Evolutionary conservation across 1,284 basidiomycete species (phyloP).

Genomic region (Agroathelia rolfsii): DNA sequence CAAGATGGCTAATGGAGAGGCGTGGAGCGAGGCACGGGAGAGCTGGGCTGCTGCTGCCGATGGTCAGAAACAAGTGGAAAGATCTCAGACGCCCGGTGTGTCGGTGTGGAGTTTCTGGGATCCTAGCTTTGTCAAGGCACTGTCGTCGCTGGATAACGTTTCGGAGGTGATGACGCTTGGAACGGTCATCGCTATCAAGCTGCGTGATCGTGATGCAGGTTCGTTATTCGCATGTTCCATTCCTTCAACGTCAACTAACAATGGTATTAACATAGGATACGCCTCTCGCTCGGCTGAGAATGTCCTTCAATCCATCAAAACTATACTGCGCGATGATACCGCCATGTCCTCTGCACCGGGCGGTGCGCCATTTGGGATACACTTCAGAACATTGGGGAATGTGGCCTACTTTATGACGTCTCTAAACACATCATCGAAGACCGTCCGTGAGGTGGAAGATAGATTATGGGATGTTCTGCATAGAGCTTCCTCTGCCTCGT

Average conservation of each 20-base stretch:
- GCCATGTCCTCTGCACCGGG: constrained; percentile 37
- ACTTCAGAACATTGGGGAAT: constrained; percentile 86
- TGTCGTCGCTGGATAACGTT: constrained; percentile 54
- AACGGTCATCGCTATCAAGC: constrained; percentile 76
- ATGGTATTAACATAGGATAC: constrained; percentile 45
- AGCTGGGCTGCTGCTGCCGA: constrained; percentile 29
- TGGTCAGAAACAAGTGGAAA: constrained; percentile 7
- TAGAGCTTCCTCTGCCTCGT: too few species aligned
- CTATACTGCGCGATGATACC: constrained; percentile 13
- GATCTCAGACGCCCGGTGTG: constrained; percentile 8
- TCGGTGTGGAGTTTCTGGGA: constrained; percentile 87
- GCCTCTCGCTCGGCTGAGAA: constrained; percentile 63
- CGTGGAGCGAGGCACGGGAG: constrained; percentile 45
- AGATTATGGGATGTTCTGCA: constrained; percentile 43
- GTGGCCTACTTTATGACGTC: constrained; percentile 94
- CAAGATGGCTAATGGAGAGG: constrained; percentile 32
- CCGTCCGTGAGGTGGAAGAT: constrained; percentile 51
- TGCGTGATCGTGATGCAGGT: constrained; percentile 56
- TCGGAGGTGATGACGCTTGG: constrained; percentile 82
- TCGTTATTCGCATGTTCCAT: constrained; percentile 16
- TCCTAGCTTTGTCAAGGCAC: constrained; percentile 51
- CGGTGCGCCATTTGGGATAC: constrained; percentile 60
- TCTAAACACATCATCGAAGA: constrained; percentile 56
- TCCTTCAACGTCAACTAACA: constrained; percentile 2
- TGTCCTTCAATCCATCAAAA: constrained; percentile 41